A percentile compares a stretch with the other conserved stretches of the same genome.
Evolutionary conservation across 2,329 filamentous ascomycete species (phyloP).

Genomic region (Botryotinia convoluta): DNA sequence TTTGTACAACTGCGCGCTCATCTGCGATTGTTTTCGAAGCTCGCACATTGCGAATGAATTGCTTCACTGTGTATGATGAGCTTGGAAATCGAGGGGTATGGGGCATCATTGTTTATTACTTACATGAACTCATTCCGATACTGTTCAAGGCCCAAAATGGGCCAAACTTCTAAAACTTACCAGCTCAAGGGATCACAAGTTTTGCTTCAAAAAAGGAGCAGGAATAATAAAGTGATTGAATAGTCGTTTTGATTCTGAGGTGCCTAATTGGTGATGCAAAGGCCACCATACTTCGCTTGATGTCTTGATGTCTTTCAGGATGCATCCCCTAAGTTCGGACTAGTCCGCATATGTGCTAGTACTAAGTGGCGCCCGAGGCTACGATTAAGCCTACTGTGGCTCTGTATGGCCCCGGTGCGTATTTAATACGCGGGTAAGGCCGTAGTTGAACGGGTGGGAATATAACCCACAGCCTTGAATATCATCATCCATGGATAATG

Average conservation of each 20-base stretch:
- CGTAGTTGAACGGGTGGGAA: neutral
- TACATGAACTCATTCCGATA: slow-evolving; percentile 40
- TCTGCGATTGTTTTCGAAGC: slow-evolving; percentile 98
- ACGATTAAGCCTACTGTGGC: neutral
- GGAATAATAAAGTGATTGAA: neutral
- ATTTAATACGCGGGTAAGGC: neutral
- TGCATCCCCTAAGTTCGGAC: neutral
- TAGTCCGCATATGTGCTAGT: neutral
- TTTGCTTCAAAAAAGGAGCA: neutral
- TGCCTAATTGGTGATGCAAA: slow-evolving; percentile 19
- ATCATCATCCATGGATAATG: slow-evolving; percentile 2
- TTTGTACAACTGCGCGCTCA: slow-evolving; percentile 96
- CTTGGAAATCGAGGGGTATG: slow-evolving; percentile 23
- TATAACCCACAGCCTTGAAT: neutral
- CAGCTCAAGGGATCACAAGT: slow-evolving; percentile 22
- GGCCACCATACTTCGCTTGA: slow-evolving; percentile 23
- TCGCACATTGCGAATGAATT: slow-evolving; percentile 99
- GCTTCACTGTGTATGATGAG: slow-evolving; percentile 69
- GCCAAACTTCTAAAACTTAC: slow-evolving; percentile 30
- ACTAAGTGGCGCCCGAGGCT: neutral
- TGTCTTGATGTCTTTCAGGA: slow-evolving; percentile 1
- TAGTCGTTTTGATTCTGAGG: neutral
- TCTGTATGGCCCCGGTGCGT: neutral
- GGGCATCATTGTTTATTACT: slow-evolving; percentile 24
- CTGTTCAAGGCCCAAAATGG: slow-evolving; percentile 36